A percentile compares a stretch with the other conserved stretches of the same genome.
phyloP scores from a whole-genome alignment of 2,329 filamentous ascomycete species.

The Neopestalotiopsis sp. region DNA sequence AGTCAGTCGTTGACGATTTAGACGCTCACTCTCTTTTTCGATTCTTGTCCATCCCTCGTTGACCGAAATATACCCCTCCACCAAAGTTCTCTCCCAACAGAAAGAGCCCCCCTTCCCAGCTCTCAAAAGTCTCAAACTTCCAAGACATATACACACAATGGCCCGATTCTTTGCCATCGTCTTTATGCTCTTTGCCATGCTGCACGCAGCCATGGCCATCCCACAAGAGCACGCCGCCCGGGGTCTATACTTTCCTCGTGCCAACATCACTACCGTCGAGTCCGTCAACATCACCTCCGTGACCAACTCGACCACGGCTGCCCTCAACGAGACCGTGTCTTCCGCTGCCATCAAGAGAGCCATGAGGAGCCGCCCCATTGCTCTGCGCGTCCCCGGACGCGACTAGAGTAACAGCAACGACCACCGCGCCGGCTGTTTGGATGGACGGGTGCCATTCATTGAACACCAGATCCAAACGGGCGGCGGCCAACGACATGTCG shows the following conservation, averaged over 20 bases:
- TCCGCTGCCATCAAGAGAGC: not conserved
- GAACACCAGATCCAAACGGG: too few species aligned
- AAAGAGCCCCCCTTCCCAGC: not conserved
- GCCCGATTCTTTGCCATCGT: constrained; percentile 8
- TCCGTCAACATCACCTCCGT: not conserved
- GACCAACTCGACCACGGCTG: not conserved
- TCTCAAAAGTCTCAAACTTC: too few species aligned
- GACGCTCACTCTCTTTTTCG: not conserved
- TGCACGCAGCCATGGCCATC: constrained; percentile 1
- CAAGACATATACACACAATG: not conserved
- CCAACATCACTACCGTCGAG: constrained; percentile 5
- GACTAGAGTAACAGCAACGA: not conserved
- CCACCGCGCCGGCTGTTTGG: not conserved
- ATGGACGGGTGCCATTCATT: too few species aligned
- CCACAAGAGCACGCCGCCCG: constrained; percentile 2
- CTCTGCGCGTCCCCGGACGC: constrained; percentile 7
- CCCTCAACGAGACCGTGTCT: not conserved
- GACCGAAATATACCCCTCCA: not conserved
- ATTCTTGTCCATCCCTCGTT: not conserved
- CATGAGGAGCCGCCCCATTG: constrained; percentile 4
- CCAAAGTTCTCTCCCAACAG: not conserved
- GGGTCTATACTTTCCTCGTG: not conserved
- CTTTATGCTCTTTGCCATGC: constrained; percentile 15
- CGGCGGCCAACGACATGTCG: too few species aligned
- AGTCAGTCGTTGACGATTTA: not conserved